Conservation (phyloP, 139 green algal species). For the Chlamydomonas urium region DNA sequence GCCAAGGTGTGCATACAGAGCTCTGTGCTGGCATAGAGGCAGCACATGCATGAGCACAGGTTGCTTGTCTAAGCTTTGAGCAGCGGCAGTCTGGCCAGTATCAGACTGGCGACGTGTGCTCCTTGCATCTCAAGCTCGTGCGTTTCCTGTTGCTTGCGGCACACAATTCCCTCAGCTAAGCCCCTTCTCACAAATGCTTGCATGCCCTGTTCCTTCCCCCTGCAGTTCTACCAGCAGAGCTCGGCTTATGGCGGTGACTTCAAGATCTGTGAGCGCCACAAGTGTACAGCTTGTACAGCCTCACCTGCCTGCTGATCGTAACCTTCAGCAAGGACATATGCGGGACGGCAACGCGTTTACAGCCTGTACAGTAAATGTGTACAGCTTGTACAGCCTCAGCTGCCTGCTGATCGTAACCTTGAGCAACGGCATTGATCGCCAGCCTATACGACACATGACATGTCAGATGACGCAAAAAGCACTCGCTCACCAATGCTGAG, state of each 20-base stretch:
- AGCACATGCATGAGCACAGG: not conserved
- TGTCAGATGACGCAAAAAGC: too few relatives aligned
- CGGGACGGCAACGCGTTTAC: too few relatives aligned
- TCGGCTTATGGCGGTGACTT: slow-evolving; percentile 2
- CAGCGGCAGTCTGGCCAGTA: too few relatives aligned
- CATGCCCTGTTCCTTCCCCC: too few relatives aligned
- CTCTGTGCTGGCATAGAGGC: not conserved
- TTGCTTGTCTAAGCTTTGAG: not conserved
- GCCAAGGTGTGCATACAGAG: slow-evolving; percentile 19
- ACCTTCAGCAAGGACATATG: not conserved
- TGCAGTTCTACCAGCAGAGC: not conserved
- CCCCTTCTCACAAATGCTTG: too few relatives aligned
- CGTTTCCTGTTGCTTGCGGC: not conserved
- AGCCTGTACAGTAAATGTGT: too few relatives aligned
- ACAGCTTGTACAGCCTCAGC: too few relatives aligned
- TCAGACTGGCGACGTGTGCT: not conserved
- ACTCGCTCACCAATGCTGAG: too few relatives aligned
- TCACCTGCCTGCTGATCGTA: not conserved
- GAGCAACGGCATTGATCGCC: too few relatives aligned
- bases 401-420: not conserved
- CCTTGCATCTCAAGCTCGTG: not conserved
- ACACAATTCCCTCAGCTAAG: too few relatives aligned
- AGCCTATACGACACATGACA: too few relatives aligned
- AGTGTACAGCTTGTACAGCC: too few relatives aligned
- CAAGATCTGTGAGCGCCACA: slow-evolving; percentile 17